Evolutionary conservation across 1,284 basidiomycete genomes (phyloP).

Genomic region (Vanrija pseudolonga): DNA sequence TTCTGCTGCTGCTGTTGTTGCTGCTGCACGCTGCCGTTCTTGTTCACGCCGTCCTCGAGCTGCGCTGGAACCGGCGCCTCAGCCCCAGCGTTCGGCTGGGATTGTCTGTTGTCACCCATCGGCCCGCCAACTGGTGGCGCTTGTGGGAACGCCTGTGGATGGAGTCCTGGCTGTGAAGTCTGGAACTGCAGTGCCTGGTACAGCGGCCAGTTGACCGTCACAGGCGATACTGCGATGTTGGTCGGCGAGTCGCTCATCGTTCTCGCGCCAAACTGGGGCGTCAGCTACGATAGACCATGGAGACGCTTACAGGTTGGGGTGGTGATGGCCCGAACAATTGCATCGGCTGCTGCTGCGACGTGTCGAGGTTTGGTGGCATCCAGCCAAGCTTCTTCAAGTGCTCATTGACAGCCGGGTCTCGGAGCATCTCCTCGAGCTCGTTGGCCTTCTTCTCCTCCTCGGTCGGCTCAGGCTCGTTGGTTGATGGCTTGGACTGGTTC

Average conservation of each 20-base stretch:
- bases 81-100: background rate
- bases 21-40: background rate
- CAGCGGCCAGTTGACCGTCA: no score
- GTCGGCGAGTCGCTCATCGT: background rate
- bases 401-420: slow-evolving; percentile 13
- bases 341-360: background rate
- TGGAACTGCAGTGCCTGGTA: background rate
- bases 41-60: background rate
- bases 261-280: background rate
- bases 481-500: background rate
- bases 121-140: background rate
- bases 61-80: no score
- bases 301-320: background rate
- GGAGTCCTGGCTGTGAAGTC: background rate
- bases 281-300: background rate
- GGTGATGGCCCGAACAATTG: background rate
- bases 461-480: background rate
- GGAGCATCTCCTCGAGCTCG: slow-evolving; percentile 12
- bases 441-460: background rate
- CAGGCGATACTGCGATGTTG: background rate
- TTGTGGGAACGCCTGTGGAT: no score
- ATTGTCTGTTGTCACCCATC: background rate
- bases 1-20: background rate
- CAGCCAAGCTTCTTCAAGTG: slow-evolving; percentile 19
- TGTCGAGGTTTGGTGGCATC: slow-evolving; percentile 10